These are phyloP conservation scores for Zalerion maritima DNA, from an alignment of 495 filamentous ascomycete genomes.

Conservation along the genomic window DNA sequence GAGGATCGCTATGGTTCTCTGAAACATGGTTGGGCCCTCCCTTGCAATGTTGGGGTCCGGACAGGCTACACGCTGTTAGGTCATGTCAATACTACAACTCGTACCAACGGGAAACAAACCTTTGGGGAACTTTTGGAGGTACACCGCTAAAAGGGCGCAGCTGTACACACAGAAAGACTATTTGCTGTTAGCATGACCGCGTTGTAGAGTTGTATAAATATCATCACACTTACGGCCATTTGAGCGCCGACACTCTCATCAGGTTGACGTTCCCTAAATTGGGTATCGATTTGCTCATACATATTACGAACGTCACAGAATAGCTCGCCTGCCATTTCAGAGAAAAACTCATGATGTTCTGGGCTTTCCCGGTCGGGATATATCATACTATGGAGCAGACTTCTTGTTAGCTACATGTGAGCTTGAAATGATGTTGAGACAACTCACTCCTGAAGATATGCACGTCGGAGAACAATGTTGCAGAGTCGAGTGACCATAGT, in stretches of 20 bases:
- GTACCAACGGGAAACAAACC: conserved; percentile 12
- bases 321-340: conserved; percentile 27
- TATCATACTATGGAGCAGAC: conserved; percentile 25
- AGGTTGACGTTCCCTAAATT: conserved; percentile 22
- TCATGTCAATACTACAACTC: not conserved
- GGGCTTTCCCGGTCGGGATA: conserved; percentile 21
- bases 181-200: conserved; percentile 1
- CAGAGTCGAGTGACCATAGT: conserved; percentile 34
- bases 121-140: conserved; percentile 29
- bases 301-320: conserved; percentile 31
- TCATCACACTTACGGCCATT: conserved; percentile 28
- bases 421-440: not conserved
- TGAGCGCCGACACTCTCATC: conserved; percentile 33
- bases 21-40: conserved; percentile 23
- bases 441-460: conserved; percentile 30
- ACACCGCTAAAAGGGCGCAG: conserved; percentile 33
- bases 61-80: conserved; percentile 15
- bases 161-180: conserved; percentile 36
- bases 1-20: conserved; percentile 23
- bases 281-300: conserved; percentile 32
- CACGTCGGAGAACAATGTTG: conserved; percentile 34
- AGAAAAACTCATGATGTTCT: conserved; percentile 21
- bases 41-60: conserved; percentile 18
- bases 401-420: not conserved
- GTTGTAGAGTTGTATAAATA: conserved; percentile 5